phyloP scores from a whole-genome alignment of 2,329 filamentous ascomycete species.

The Ophiostoma piceae region DNA sequence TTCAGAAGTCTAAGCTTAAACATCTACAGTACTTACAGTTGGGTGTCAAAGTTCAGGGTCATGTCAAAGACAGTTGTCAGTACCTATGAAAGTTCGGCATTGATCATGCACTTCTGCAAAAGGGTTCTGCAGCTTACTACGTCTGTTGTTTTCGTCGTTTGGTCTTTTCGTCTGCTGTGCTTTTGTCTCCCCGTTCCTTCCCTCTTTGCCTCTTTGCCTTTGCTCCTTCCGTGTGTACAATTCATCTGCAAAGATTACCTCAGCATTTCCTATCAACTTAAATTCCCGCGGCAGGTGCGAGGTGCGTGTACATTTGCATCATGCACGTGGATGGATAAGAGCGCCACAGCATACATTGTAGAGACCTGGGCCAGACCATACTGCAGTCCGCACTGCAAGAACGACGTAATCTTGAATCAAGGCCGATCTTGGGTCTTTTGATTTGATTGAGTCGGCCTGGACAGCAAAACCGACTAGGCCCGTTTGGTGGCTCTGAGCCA shows the following conservation, averaged over 20 bases:
- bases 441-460: background rate
- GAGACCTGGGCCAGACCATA: background rate
- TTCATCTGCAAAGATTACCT: background rate
- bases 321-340: conserved; percentile 2
- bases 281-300: conserved; percentile 2
- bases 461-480: background rate
- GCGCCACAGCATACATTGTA: background rate
- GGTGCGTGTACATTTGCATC: background rate
- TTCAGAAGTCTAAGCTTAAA: background rate
- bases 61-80: background rate
- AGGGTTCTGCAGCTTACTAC: background rate
- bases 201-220: background rate
- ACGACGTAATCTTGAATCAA: conserved; percentile 3
- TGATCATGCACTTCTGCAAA: background rate
- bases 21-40: background rate
- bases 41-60: background rate
- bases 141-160: background rate
- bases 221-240: background rate
- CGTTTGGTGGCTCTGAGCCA: conserved; percentile 1
- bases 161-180: background rate
- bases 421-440: background rate
- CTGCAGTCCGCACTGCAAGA: background rate
- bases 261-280: background rate
- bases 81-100: background rate
- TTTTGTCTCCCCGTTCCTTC: background rate